Evolutionary conservation across 1,284 basidiomycete genomes (phyloP).

Genomic region (Cutaneotrichosporon spelunceum): DNA sequence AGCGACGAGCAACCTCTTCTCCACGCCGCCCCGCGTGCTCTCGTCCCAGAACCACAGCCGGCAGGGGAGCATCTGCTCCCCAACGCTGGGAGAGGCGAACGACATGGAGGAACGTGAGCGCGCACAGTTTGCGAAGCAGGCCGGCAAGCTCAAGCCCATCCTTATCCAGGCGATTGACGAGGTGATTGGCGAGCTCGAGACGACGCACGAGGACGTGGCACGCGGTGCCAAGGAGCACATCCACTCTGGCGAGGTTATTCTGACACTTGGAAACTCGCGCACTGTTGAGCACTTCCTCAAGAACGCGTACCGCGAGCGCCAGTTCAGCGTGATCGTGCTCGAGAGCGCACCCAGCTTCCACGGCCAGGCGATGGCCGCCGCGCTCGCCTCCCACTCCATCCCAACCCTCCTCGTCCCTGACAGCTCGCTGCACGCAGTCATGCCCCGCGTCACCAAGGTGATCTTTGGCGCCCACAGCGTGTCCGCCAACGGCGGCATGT

Average conservation of each 20-base stretch:
- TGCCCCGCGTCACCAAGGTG: constrained; percentile 96
- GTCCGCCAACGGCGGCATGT: constrained; percentile 92
- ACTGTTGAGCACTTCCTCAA: constrained; percentile 95
- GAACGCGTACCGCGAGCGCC: constrained; percentile 80
- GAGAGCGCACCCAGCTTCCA: constrained; percentile 89
- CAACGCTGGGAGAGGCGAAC: constrained; percentile 5
- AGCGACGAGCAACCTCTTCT: constrained; percentile 36
- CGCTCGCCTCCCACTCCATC: constrained; percentile 73
- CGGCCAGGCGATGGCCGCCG: constrained; percentile 79
- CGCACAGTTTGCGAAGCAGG: constrained; percentile 49
- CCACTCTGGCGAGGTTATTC: constrained; percentile 93
- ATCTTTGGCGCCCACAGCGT: constrained; percentile 90
- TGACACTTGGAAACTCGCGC: constrained; percentile 89
- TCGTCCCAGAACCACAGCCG: not conserved
- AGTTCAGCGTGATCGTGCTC: constrained; percentile 93
- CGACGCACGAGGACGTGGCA: constrained; percentile 89
- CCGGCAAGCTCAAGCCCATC: constrained; percentile 50
- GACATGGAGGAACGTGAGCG: constrained; percentile 25
- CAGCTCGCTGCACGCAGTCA: constrained; percentile 88
- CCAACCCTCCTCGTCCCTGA: constrained; percentile 94
- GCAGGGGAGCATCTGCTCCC: not conserved
- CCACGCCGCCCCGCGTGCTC: constrained; percentile 27
- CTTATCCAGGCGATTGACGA: constrained; percentile 90
- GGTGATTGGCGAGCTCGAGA: constrained; percentile 91
- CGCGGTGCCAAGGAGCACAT: constrained; percentile 95